Evolutionary conservation across 192 early-diverging fungal species (phyloP).

Genomic region (Umbelopsis sp.): DNA sequence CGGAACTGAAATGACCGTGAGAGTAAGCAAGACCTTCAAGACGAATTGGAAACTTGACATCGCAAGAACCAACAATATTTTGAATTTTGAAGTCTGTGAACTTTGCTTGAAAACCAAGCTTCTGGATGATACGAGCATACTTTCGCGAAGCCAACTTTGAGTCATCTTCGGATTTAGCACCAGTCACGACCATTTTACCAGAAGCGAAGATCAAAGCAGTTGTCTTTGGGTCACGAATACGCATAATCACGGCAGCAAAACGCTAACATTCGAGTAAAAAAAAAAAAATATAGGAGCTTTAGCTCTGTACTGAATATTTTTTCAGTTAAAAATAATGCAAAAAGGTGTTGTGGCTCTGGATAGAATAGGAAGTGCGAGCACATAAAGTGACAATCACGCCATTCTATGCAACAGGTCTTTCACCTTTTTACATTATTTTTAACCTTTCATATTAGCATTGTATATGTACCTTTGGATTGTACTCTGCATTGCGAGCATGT

Average conservation of each 20-base stretch:
- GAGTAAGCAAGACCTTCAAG: constrained; percentile 94
- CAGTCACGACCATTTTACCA: constrained; percentile 99
- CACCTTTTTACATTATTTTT: not conserved
- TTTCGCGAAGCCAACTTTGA: constrained; percentile 97
- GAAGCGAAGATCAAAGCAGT: constrained; percentile 99
- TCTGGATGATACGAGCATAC: constrained; percentile 99
- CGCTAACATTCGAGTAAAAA: constrained; percentile 64
- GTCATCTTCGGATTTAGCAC: constrained; percentile 97
- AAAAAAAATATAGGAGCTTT: constrained; percentile 15
- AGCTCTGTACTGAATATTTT: constrained; percentile 2
- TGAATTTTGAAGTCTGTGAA: constrained; percentile 99
- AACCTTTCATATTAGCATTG: constrained; percentile 2
- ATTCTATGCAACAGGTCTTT: constrained; percentile 20
- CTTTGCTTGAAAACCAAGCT: constrained; percentile 96
- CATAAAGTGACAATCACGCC: too few relatives aligned
- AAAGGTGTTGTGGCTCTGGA: too few relatives aligned
- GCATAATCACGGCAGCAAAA: constrained; percentile 99
- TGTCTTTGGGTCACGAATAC: constrained; percentile 99
- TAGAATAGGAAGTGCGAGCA: too few relatives aligned
- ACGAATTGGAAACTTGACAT: constrained; percentile 99
- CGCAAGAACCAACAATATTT: constrained; percentile 99
- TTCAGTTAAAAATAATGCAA: too few relatives aligned
- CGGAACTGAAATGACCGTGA: constrained; percentile 90
- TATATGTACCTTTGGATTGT: constrained; percentile 94
- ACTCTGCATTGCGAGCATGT: constrained; percentile 99